Evolutionary conservation across 345 rosid genomes (phyloP).

Genomic region (Euphorbia peplus): DNA sequence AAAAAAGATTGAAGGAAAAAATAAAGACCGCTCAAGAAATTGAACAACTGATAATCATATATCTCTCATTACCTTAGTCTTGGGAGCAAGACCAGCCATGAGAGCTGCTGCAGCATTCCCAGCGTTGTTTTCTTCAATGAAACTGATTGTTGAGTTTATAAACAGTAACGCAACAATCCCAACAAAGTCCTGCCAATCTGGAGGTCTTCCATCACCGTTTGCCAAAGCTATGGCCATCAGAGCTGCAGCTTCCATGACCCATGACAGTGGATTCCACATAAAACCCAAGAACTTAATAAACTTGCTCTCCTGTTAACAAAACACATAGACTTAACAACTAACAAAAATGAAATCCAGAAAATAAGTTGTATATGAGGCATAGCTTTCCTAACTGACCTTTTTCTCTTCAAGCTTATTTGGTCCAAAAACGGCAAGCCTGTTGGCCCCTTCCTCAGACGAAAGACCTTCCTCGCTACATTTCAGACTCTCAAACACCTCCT

Average conservation of each 20-base stretch:
- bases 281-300: slow-evolving; percentile 80
- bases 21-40: background rate
- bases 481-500: slow-evolving; percentile 59
- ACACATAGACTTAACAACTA: background rate
- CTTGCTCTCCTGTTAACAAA: slow-evolving; percentile 66
- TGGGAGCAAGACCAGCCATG: slow-evolving; percentile 95
- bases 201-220: slow-evolving; percentile 71
- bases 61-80: slow-evolving; percentile 58
- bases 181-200: slow-evolving; percentile 94
- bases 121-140: slow-evolving; percentile 87
- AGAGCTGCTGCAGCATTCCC: slow-evolving; percentile 95
- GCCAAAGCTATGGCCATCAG: slow-evolving; percentile 81
- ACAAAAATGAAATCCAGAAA: background rate
- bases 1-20: background rate
- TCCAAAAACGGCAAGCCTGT: slow-evolving; percentile 72
- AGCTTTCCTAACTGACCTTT: slow-evolving; percentile 40
- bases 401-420: slow-evolving; percentile 94
- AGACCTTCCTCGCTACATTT: slow-evolving; percentile 41
- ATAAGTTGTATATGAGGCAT: no score
- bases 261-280: slow-evolving; percentile 97
- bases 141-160: slow-evolving; percentile 93
- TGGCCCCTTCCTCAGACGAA: slow-evolving; percentile 58
- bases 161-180: slow-evolving; percentile 66
- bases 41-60: background rate
- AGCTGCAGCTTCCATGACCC: slow-evolving; percentile 99